A percentile compares a stretch with the other conserved stretches of the same genome.
phyloP scores from a whole-genome alignment of 2,329 filamentous ascomycete genomes.

The Penicillium concentricum region DNA sequence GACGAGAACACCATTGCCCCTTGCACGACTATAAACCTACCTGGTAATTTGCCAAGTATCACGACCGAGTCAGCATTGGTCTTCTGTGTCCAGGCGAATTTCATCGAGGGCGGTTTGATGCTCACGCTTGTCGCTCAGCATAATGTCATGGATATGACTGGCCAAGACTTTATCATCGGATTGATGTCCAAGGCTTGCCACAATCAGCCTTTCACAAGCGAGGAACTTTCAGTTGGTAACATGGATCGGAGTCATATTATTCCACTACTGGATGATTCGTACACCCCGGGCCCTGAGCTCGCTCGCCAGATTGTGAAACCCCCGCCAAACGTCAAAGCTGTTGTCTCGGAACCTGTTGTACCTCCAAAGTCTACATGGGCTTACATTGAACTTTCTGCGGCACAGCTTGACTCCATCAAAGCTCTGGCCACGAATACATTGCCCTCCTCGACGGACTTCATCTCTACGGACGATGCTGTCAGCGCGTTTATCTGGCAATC shows the following conservation, averaged over 20 bases:
- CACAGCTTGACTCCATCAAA: conserved; percentile 12
- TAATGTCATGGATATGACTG: conserved; percentile 52
- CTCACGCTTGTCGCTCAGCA: conserved; percentile 53
- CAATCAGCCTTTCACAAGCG: conserved; percentile 42
- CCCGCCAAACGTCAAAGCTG: not conserved
- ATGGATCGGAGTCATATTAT: conserved; percentile 39
- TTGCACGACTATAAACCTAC: conserved; percentile 26
- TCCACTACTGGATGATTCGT: conserved; percentile 40
- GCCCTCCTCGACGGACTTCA: conserved; percentile 29
- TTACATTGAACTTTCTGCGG: conserved; percentile 13
- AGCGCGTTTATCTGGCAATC: conserved; percentile 53
- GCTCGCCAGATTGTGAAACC: conserved; percentile 33
- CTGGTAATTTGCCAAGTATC: conserved; percentile 35
- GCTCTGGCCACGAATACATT: conserved; percentile 8
- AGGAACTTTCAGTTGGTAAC: conserved; percentile 49
- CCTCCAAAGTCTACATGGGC: conserved; percentile 9
- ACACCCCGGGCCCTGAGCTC: conserved; percentile 40
- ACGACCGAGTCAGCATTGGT: conserved; percentile 36
- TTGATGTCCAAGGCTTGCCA: conserved; percentile 51
- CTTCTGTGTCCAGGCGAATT: conserved; percentile 50
- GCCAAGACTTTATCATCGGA: conserved; percentile 48
- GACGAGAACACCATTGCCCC: conserved; percentile 48
- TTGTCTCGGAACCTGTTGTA: not conserved
- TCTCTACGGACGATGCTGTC: conserved; percentile 56
- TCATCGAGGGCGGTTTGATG: conserved; percentile 51